A percentile compares a stretch with the other conserved stretches of the same genome.
phyloP scores from a whole-genome alignment of 805 yeast species.

The Candida germanica region DNA sequence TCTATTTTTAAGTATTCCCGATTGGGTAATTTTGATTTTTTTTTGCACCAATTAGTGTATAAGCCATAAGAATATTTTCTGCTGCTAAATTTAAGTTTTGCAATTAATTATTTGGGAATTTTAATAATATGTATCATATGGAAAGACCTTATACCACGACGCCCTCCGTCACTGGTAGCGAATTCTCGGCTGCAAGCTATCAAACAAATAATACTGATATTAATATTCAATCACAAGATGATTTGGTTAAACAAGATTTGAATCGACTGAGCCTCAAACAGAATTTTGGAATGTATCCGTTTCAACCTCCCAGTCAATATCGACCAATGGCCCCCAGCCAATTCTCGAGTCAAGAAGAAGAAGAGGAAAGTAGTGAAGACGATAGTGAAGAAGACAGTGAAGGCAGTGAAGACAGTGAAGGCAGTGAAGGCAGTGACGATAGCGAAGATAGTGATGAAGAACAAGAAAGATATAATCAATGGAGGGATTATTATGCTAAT shows the following conservation, averaged over 20 bases:
- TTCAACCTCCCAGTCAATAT: not conserved
- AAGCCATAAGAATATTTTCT: no score
- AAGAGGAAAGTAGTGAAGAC: slow-evolving; percentile 2
- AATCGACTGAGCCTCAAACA: not conserved
- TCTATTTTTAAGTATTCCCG: not conserved
- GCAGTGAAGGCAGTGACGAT: slow-evolving; percentile 13
- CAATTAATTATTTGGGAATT: no score
- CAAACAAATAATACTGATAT: slow-evolving; percentile 13
- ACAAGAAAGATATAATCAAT: slow-evolving; percentile 26
- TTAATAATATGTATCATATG: not conserved
- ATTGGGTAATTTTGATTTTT: not conserved
- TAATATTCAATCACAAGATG: slow-evolving; percentile 3
- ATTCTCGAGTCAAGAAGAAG: not conserved
- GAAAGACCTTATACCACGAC: slow-evolving; percentile 2
- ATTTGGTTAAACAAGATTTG: not conserved
- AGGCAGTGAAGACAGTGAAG: slow-evolving; percentile 9
- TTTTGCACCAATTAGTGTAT: no score
- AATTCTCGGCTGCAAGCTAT: slow-evolving; percentile 27
- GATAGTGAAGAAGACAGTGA: slow-evolving; percentile 8
- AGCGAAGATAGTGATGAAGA: slow-evolving; percentile 10
- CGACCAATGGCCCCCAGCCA: not conserved
- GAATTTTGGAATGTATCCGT: not conserved
- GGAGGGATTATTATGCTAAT: slow-evolving; percentile 33
- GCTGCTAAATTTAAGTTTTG: no score
- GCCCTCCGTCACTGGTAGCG: slow-evolving; percentile 26